These are phyloP conservation scores for Rutidosis leptorrhynchoides DNA, from an alignment of 129 eudicot genomes.

Conservation along the genomic window DNA sequence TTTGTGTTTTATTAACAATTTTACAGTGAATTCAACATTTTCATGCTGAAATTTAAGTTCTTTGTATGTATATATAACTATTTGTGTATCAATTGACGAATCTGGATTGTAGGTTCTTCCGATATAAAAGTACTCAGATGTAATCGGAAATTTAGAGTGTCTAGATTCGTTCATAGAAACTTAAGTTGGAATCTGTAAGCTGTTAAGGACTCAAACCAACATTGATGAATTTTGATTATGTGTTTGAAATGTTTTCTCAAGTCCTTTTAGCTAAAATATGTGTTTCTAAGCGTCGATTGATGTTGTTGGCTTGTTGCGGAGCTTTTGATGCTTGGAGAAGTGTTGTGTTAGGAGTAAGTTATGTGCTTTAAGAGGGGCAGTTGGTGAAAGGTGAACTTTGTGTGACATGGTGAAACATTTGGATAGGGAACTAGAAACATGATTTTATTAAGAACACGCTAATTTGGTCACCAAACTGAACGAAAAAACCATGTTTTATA, in stretches of 20 bases:
- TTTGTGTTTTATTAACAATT: neutral
- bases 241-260: neutral
- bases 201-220: neutral
- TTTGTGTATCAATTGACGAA: neutral
- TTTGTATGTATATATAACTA: no score
- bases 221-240: neutral
- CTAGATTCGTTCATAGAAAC: no score
- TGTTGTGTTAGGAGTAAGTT: neutral
- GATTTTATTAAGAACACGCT: neutral
- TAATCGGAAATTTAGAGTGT: neutral
- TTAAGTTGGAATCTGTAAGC: neutral
- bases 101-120: neutral
- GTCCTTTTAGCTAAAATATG: neutral
- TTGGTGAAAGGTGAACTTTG: neutral
- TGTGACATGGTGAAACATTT: slow-evolving; percentile 12
- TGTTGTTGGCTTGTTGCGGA: neutral
- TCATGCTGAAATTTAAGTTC: no score
- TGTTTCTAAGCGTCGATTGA: neutral
- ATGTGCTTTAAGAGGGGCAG: neutral
- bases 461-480: neutral
- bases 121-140: neutral
- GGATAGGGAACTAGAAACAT: neutral
- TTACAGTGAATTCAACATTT: neutral
- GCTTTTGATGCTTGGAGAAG: no score
- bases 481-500: neutral